Conservation (phyloP, 495 filamentous ascomycete species). For the Paragyromitra xinjiangensis region DNA sequence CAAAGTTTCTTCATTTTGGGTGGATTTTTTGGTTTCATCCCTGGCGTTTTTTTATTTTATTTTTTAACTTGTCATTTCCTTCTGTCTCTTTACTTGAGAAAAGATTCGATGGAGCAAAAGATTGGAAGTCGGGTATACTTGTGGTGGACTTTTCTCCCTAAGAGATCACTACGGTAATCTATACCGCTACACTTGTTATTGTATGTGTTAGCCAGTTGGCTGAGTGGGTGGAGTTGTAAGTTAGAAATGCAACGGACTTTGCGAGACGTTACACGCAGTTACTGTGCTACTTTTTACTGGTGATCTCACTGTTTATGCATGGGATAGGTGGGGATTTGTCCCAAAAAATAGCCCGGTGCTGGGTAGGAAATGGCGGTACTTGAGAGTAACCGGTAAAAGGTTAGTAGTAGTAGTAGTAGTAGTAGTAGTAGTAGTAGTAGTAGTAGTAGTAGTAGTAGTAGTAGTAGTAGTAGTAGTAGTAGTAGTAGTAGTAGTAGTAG, state of each 20-base stretch:
- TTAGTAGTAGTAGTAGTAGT: no score
- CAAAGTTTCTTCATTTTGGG: slow-evolving; percentile 25
- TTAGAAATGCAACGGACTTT: slow-evolving; percentile 22
- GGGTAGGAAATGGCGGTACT: no score
- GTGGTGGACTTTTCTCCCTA: background rate
- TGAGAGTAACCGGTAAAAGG: no score
- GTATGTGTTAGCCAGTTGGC: slow-evolving; percentile 14
- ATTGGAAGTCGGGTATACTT: slow-evolving; percentile 5
- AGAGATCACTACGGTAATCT: background rate
- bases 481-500: no score
- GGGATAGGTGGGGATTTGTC: no score
- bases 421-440: no score
- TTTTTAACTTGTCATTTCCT: background rate
- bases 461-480: no score
- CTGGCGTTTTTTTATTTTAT: slow-evolving; percentile 28
- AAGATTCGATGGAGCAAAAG: slow-evolving; percentile 20
- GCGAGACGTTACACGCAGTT: background rate
- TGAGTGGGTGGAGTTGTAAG: slow-evolving; percentile 26
- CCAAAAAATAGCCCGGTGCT: no score
- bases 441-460: no score
- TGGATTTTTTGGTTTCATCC: slow-evolving; percentile 33
- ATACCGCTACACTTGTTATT: slow-evolving; percentile 12
- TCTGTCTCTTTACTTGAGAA: slow-evolving; percentile 5
- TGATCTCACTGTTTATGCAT: background rate
- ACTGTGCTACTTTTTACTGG: background rate